Evolutionary conservation across 1,139 yeast species (phyloP), one percentile per base, ranked within the genome.

Genomic region (Blastobotrys buckinghamii): DNA sequence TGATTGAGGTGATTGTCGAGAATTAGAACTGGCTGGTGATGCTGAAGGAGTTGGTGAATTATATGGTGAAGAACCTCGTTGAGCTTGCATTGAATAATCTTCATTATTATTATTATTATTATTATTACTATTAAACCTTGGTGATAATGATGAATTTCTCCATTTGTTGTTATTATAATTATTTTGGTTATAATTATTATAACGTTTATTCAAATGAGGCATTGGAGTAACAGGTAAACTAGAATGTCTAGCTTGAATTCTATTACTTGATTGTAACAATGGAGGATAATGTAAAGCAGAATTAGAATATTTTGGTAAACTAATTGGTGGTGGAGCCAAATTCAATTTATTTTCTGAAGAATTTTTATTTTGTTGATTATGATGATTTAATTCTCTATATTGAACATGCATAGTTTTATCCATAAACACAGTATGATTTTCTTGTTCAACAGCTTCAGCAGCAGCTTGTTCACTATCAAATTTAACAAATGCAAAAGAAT

Each of bases 361-460:
- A 20, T 44, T 48, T 27, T 43, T 44, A 30, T 38, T 26, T 22
- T 17, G 27, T 20, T 42, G 47, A n/a, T 34, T 33, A 33, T 42
- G 49, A 55, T 78, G 78, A 54, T 49, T 39, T 29, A 78, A 67
- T 63, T 84, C 94, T 52, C 85, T 76, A 61, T 83, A 86, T 64
- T 84, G 94, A 40, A 87, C 95, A 66, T 84, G 92, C 73, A 87
- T 83, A 5, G 92, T 83, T 64, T 77, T 82, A 48, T 78, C 81
- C 59, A 78, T 69, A 59, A 87, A 79, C 66, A 82, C 76, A 1
- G 94, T 75, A 66, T 86, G 95, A 60, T 87, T 86, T 62, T 86
- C 95, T 29, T 54, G 53, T 49, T 61, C 63, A 17, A 60, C 57
- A 5, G 63, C 62, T 16, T 49, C 49, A 20, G 59, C 60, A n/a